Base-by-base conservation (phyloP, 768 basidiomycete species). In the Lactarius hengduanensis region DNA sequence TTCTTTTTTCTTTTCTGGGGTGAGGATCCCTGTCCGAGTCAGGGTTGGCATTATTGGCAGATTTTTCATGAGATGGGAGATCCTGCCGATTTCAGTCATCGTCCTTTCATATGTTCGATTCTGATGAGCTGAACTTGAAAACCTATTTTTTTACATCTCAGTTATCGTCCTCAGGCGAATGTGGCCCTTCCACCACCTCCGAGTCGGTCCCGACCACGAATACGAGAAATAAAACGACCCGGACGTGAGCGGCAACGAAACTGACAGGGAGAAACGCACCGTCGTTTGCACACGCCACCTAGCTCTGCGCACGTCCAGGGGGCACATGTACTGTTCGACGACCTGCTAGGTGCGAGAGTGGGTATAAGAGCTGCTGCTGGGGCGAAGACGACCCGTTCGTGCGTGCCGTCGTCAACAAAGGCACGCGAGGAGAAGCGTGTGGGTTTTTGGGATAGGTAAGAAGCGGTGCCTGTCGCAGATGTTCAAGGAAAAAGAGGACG, bases 251-350 rank as follows among this genome's bases (percentile, higher is more conserved):
- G 61, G 61, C 36, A 70, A 76, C 16, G 80, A 80, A 30, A 83
- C 81, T 4, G 89, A 90, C 69, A 92, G 92, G 75, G 91, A 92
- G 75, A 93, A 92, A 72, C 85, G 80, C 64, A 83, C 81, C 11
- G 81, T 87, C 47, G 80, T 81, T 34, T 63, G 63, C 63, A 38
- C n/a, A 61, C 28, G 4, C 54, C n/a, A n/a, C 50, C 30, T 28
- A 36, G 30, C 32, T n/a, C 57, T 60, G 41, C 59, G 47, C 63
- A 54, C 47, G 43, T 58, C 22, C 57, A 67, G 20, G 70, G 65
- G 2, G 65, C 65, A 41, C 61, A 53, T 28, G 59, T 62, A 5
- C 40, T 71, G 4, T 69, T 69, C 40, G 67, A 75, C 30, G 74
- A 74, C 20, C 73, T 72, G 22, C 73, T 72, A n/a, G 73, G 73